These are phyloP conservation scores for Talaromyces sp. DNA, from an alignment of 2,329 filamentous ascomycete genomes.

Conservation along the genomic window DNA sequence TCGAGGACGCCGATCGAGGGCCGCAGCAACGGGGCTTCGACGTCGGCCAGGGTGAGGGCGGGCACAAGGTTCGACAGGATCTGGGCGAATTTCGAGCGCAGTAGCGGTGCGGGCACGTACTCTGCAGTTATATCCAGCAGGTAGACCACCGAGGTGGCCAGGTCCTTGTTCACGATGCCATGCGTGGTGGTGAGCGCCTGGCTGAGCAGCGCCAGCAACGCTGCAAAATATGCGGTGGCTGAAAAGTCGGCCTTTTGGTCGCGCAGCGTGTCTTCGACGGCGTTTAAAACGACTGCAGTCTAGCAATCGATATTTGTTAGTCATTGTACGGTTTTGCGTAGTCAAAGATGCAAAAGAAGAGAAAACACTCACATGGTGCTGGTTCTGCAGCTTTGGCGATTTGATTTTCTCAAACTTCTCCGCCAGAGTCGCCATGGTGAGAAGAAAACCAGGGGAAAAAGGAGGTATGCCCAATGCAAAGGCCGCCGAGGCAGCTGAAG, in stretches of 20 bases:
- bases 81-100: slow-evolving; percentile 91
- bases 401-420: slow-evolving; percentile 97
- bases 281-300: slow-evolving; percentile 72
- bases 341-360: not conserved
- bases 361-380: slow-evolving; percentile 68
- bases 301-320: slow-evolving; percentile 11
- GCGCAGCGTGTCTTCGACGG: slow-evolving; percentile 87
- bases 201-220: slow-evolving; percentile 80
- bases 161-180: slow-evolving; percentile 71
- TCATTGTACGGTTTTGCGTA: not conserved
- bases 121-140: slow-evolving; percentile 89
- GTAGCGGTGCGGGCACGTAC: slow-evolving; percentile 75
- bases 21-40: slow-evolving; percentile 79
- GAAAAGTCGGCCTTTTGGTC: slow-evolving; percentile 80
- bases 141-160: slow-evolving; percentile 84
- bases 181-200: slow-evolving; percentile 63
- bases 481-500: slow-evolving; percentile 20
- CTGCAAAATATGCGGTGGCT: slow-evolving; percentile 90
- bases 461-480: not conserved
- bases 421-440: slow-evolving; percentile 60
- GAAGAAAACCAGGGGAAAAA: slow-evolving; percentile 8
- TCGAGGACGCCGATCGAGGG: slow-evolving; percentile 91
- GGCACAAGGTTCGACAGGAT: slow-evolving; percentile 85
- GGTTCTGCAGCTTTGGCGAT: slow-evolving; percentile 91
- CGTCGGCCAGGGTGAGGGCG: slow-evolving; percentile 71